Evolutionary conservation across 2,329 filamentous ascomycete species (phyloP).

Genomic region (Thermothelomyces thermophilus): DNA sequence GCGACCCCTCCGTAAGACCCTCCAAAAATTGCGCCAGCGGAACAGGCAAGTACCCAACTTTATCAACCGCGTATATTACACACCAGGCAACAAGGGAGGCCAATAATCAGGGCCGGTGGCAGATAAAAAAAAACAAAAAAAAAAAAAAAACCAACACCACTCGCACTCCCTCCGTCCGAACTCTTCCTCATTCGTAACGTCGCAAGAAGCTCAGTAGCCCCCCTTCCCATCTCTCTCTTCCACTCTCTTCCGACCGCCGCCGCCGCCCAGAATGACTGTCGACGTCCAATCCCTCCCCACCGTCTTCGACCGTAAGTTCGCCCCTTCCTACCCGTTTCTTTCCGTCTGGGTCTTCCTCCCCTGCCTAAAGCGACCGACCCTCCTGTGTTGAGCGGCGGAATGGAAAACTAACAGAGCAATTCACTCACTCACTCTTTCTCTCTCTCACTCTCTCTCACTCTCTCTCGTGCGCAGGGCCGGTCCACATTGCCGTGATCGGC

Average conservation of each 20-base stretch:
- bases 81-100: no score
- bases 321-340: no score
- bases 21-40: slow-evolving; percentile 18
- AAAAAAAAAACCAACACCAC: neutral
- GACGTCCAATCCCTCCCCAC: slow-evolving; percentile 53
- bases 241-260: neutral
- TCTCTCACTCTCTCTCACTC: neutral
- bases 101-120: no score
- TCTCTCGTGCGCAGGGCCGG: slow-evolving; percentile 44
- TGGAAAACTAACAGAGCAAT: no score
- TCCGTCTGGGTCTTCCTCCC: no score
- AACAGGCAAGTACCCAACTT: neutral
- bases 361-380: no score
- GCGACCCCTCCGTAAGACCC: slow-evolving; percentile 14
- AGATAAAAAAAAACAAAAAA: neutral
- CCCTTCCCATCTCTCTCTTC: neutral
- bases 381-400: no score
- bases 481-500: slow-evolving; percentile 84
- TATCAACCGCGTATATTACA: no score
- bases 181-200: neutral
- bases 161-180: neutral
- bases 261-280: slow-evolving; percentile 13
- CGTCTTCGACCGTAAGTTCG: slow-evolving; percentile 52
- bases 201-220: no score
- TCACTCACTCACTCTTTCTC: neutral